A percentile compares a stretch with the other conserved stretches of the same genome.
phyloP scores from a whole-genome alignment of 768 basidiomycete species.

The Tremella fuciformis region DNA sequence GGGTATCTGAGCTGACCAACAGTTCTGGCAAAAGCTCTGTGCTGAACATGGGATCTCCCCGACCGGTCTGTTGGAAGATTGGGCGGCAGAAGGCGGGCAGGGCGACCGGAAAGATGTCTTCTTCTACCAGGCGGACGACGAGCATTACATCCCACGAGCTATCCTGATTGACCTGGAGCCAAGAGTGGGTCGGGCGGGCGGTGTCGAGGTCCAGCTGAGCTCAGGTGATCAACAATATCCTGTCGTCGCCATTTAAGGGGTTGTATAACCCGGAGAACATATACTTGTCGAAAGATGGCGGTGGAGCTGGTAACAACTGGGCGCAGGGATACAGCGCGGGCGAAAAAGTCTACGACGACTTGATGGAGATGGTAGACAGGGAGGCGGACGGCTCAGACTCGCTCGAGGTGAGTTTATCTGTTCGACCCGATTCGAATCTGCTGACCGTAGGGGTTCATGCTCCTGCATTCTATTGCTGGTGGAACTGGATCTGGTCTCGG shows the following conservation, averaged over 20 bases:
- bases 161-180: conserved; percentile 93
- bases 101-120: conserved; percentile 95
- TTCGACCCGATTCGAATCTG: neutral
- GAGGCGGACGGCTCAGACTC: conserved; percentile 98
- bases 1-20: conserved; percentile 10
- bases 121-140: conserved; percentile 99
- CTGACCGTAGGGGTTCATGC: conserved; percentile 81
- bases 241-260: conserved; percentile 76
- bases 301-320: conserved; percentile 99
- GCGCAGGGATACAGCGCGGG: conserved; percentile 90
- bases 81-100: conserved; percentile 82
- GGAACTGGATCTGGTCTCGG: conserved; percentile 98
- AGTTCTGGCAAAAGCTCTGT: conserved; percentile 97
- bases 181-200: conserved; percentile 60
- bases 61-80: conserved; percentile 93
- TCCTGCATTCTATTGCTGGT: conserved; percentile 97
- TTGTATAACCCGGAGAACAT: conserved; percentile 99
- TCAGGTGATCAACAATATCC: conserved; percentile 94
- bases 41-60: conserved; percentile 97
- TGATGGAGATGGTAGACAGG: conserved; percentile 98
- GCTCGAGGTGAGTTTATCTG: conserved; percentile 65
- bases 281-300: conserved; percentile 90
- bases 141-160: conserved; percentile 95
- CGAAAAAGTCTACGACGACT: conserved; percentile 87
- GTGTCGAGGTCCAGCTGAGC: too few relatives aligned